Evolutionary conservation across 2,329 filamentous ascomycete species (phyloP), one percentile per base, ranked within the genome.

Genomic region (Chalaropsis ovoidea): DNA sequence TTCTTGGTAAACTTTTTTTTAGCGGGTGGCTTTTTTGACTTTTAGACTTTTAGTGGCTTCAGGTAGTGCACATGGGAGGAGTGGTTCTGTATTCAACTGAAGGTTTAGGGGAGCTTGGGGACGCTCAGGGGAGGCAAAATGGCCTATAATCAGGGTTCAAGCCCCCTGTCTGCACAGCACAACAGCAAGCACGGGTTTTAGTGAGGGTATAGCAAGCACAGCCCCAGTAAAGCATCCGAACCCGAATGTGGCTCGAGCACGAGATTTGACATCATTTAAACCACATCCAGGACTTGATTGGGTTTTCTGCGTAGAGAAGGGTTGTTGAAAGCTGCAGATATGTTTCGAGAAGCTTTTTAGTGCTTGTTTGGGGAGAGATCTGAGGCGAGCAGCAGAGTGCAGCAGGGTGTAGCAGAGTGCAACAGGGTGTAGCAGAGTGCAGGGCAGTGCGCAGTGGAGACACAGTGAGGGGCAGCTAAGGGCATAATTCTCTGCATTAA

Each of bases 191-290:
- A 6, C 35, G 8, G 8, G 8, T 39, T 39, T 39, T 39, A 39
- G 35, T 39, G 43, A 47, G 15, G n/a, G n/a, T n/a, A n/a, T n/a
- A n/a, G n/a, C n/a, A 19, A 52, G 24, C 22, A 31, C 24, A 31
- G 22, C 22, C 52, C 27, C 27, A 58, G 24, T 27, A 35, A 58
- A 58, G 27, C 52, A 58, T 39, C 27, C 27, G 52, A 47, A 15
- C 52, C 52, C 17, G 27, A 58, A 4, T 31, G 27, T 58, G 52
- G 52, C 52, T 58, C 27, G 52, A 35, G 52, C 52, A 58, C 27
- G 15, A 58, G 52, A 58, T 58, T 58, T 58, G 52, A 35, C 52
- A 58, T 58, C 15, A 19, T 58, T n/a, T 58, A 19, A 58, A 35
- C 27, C 5, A 11, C n/a, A 58, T 11, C 52, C 22, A 31, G 13